Base-by-base conservation (phyloP, 2,329 filamentous ascomycete genomes). In the Onygena corvina region DNA sequence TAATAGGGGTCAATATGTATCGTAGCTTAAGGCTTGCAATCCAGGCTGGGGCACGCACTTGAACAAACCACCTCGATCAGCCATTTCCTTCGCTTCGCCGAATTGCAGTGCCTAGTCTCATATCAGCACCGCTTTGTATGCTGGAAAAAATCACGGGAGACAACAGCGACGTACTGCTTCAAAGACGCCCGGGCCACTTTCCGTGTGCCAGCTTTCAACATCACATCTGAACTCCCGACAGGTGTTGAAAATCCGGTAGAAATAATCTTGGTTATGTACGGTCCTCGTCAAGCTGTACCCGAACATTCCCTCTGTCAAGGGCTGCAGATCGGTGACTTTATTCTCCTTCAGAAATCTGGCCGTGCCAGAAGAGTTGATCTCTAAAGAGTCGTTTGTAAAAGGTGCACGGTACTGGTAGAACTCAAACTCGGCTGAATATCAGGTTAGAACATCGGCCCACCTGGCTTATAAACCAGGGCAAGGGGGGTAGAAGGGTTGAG, bases 201-300 rank as follows among this genome's bases (percentile, higher is more conserved):
- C 89, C 6, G 89, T 94, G 70, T 95, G 89, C 89, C 89, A 95
- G 40, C 89, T 87, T 65, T 95, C 89, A 45, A 95, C 84, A 54
- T 83, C 77, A 61, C 86, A 92, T 34, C 76, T 71, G 69, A 94
- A 94, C 52, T 79, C 73, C 56, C 77, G 74, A 69, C 87, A 93
- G 0, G 83, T 77, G 55, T 93, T 79, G 66, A 86, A 94, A 46
- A 94, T 77, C 40, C 83, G 80, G 64, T 94, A 94, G 69, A 85
- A 95, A 70, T 90, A 94, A 35, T 92, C 86, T 67, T 93, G 81
- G 66, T 94, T 94, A 61, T 93, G 86, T 1, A 89, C 79, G 0
- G 89, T 85, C 18, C 88, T 76, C 7, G 86, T 94, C 56, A 94
- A 72, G 55, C 86, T 92, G 71, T 95, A 95, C 52, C 88, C 89